Conservation (phyloP, 2,329 filamentous ascomycete species). For the Rhexocercosporidium sp. region DNA sequence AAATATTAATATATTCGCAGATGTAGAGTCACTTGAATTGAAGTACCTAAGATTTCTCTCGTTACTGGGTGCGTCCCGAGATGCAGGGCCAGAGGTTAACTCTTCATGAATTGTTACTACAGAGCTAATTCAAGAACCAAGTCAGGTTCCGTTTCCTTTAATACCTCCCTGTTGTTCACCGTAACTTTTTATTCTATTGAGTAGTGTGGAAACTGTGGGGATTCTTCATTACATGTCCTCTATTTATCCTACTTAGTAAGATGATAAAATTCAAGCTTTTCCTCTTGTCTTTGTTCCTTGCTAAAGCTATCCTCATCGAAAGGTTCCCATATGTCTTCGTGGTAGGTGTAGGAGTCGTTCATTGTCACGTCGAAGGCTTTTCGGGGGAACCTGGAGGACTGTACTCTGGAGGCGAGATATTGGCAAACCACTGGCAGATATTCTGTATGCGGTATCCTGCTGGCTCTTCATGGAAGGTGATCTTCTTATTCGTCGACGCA, state of each 20-base stretch:
- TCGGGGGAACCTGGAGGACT: background rate
- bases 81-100: no score
- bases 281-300: background rate
- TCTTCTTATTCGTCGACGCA: no score
- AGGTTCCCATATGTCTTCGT: background rate
- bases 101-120: no score
- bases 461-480: no score
- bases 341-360: background rate
- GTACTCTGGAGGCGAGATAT: no score
- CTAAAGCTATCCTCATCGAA: background rate
- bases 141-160: conserved; percentile 33
- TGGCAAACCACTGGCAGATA: no score
- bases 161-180: conserved; percentile 35
- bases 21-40: no score
- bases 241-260: conserved; percentile 26
- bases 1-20: no score
- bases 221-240: conserved; percentile 34
- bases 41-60: no score
- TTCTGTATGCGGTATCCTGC: no score
- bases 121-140: conserved; percentile 8
- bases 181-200: conserved; percentile 38
- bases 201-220: conserved; percentile 27
- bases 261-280: conserved; percentile 19
- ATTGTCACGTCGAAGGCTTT: background rate
- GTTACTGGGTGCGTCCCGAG: no score